A percentile compares a stretch with the other conserved stretches of the same genome.
phyloP scores from a whole-genome alignment of 495 filamentous ascomycete genomes.

The Penicillium daleae region DNA sequence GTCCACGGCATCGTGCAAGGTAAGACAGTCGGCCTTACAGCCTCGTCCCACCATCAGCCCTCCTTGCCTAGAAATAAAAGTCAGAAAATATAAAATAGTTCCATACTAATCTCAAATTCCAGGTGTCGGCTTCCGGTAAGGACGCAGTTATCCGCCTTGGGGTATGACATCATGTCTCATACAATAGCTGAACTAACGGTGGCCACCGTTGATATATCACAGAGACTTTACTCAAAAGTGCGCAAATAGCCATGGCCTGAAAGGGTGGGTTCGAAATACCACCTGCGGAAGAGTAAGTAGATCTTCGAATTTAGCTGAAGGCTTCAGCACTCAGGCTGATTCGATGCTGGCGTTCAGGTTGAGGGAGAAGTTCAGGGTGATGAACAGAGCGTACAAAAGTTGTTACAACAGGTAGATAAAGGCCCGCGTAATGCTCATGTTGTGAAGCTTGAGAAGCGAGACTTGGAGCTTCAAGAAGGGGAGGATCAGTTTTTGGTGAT shows the following conservation, averaged over 20 bases:
- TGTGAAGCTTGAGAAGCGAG: slow-evolving; percentile 69
- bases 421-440: slow-evolving; percentile 73
- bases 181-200: slow-evolving; percentile 5
- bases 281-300: slow-evolving; percentile 64
- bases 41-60: neutral
- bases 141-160: neutral
- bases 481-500: slow-evolving; percentile 66
- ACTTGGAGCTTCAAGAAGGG: slow-evolving; percentile 61
- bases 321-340: slow-evolving; percentile 3
- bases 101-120: slow-evolving; percentile 14
- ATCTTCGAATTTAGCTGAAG: slow-evolving; percentile 11
- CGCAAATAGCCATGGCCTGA: slow-evolving; percentile 66
- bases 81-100: neutral
- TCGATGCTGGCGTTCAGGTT: slow-evolving; percentile 56
- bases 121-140: slow-evolving; percentile 77
- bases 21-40: slow-evolving; percentile 21
- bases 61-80: neutral
- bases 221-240: slow-evolving; percentile 74
- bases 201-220: slow-evolving; percentile 4
- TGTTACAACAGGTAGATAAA: slow-evolving; percentile 75
- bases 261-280: slow-evolving; percentile 81
- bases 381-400: slow-evolving; percentile 53
- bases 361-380: slow-evolving; percentile 23
- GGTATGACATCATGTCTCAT: slow-evolving; percentile 27
- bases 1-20: slow-evolving; percentile 59